A percentile compares a stretch with the other conserved stretches of the same genome.
These are phyloP conservation scores for Catharanthus roseus DNA, from an alignment of 257 asterid species.

Conservation along the genomic window DNA sequence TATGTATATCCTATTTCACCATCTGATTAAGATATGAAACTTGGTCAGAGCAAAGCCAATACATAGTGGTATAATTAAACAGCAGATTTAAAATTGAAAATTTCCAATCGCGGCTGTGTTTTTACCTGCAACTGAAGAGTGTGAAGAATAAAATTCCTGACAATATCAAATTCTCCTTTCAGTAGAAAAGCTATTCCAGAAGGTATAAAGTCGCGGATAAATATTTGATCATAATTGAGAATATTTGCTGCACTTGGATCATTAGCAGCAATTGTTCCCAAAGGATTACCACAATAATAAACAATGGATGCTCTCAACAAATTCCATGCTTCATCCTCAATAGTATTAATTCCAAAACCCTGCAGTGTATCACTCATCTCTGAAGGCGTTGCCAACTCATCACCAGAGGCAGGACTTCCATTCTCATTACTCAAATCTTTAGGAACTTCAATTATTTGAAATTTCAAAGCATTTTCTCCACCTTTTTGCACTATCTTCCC, in stretches of 20 bases:
- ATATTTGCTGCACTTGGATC: constrained; percentile 64
- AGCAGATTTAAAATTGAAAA: background rate
- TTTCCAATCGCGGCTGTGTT: background rate
- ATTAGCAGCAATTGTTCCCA: constrained; percentile 93
- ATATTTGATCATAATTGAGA: constrained; percentile 88
- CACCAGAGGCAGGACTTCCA: constrained; percentile 22
- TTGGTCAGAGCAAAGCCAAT: background rate
- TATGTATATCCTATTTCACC: background rate
- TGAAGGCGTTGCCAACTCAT: constrained; percentile 32
- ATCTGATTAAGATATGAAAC: background rate
- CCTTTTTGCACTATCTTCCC: constrained; percentile 33
- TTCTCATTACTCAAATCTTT: constrained; percentile 27
- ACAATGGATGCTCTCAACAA: constrained; percentile 71
- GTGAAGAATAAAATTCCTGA: constrained; percentile 72
- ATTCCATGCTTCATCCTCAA: constrained; percentile 89
- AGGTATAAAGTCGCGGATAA: constrained; percentile 83
- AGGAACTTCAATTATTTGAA: constrained; percentile 24
- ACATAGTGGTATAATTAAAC: background rate
- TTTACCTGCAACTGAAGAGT: constrained; percentile 94
- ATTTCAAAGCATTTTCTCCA: constrained; percentile 22
- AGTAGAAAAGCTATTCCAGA: constrained; percentile 83
- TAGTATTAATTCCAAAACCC: constrained; percentile 35
- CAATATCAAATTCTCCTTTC: constrained; percentile 84
- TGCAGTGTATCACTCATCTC: constrained; percentile 26
- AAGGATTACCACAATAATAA: constrained; percentile 62